Evolutionary conservation across 371 early-diverging fungal genomes (phyloP).

Genomic region (Saksenaea vasiformis): DNA sequence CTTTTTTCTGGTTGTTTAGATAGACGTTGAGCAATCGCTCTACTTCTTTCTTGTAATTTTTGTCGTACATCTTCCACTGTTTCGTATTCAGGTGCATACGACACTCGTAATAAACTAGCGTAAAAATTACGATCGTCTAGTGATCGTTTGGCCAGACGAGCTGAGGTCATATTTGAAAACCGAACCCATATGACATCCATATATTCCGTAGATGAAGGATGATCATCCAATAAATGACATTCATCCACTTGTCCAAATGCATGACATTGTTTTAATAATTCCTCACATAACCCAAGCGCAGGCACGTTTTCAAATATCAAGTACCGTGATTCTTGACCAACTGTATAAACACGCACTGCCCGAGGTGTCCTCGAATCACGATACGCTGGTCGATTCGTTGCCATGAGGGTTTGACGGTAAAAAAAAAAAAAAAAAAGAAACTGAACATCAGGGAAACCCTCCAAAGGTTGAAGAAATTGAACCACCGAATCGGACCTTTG

Average conservation of each 20-base stretch:
- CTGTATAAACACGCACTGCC: constrained; percentile 52
- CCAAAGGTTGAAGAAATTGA: no score
- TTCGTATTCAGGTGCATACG: constrained; percentile 56
- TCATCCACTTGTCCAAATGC: constrained; percentile 38
- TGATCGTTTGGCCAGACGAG: constrained; percentile 46
- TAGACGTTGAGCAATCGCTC: neutral
- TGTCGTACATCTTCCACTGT: constrained; percentile 46
- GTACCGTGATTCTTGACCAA: constrained; percentile 58
- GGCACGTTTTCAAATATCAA: constrained; percentile 53
- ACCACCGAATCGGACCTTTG: no score
- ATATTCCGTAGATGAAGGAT: constrained; percentile 28
- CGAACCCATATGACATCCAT: constrained; percentile 39
- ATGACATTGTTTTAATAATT: constrained; percentile 33
- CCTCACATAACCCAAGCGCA: constrained; percentile 29
- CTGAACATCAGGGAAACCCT: neutral
- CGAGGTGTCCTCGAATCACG: constrained; percentile 35
- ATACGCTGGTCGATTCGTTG: constrained; percentile 30
- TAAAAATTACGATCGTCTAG: constrained; percentile 52
- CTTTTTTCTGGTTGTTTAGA: neutral
- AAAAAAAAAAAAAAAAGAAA: neutral
- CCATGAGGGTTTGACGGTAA: no score
- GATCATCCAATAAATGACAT: constrained; percentile 33
- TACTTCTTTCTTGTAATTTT: constrained; percentile 41
- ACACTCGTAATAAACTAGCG: constrained; percentile 35
- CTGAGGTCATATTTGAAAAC: constrained; percentile 23